A percentile compares a stretch with the other conserved stretches of the same genome.
These are phyloP conservation scores for Dacryopinax primogenitus DNA, from an alignment of 768 basidiomycete genomes.

Conservation along the genomic window DNA sequence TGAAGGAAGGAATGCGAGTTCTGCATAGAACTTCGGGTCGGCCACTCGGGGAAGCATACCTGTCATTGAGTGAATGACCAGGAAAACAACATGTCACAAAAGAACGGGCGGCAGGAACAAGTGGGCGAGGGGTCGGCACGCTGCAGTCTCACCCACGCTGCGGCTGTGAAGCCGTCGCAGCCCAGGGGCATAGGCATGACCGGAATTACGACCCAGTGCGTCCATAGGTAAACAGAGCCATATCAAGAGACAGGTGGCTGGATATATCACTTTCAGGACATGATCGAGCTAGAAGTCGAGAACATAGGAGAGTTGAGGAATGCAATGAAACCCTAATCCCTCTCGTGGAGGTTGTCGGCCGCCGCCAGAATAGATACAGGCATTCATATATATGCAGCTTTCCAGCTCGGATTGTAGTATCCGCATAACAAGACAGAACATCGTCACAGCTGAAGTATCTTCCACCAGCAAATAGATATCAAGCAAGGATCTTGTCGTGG, in stretches of 20 bases:
- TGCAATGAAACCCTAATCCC: slow-evolving; percentile 4
- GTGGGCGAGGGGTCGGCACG: neutral
- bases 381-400: too few species aligned
- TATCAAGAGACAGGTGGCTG: neutral
- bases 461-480: too few species aligned
- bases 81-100: slow-evolving; percentile 5
- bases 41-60: neutral
- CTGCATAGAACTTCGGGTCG: neutral
- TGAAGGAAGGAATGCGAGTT: neutral
- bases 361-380: too few species aligned
- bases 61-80: neutral
- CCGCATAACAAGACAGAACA: too few species aligned
- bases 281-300: neutral
- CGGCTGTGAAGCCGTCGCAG: neutral
- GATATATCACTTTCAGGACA: slow-evolving; percentile 2
- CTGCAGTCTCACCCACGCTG: neutral
- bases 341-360: neutral
- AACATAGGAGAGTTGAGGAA: neutral
- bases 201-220: neutral
- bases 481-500: too few species aligned
- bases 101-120: neutral
- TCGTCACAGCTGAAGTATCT: too few species aligned
- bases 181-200: neutral
- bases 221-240: slow-evolving; percentile 5
- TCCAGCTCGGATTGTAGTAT: too few species aligned